phyloP scores from a whole-genome alignment of 805 yeast species.

The Clavispora santaluciae region DNA sequence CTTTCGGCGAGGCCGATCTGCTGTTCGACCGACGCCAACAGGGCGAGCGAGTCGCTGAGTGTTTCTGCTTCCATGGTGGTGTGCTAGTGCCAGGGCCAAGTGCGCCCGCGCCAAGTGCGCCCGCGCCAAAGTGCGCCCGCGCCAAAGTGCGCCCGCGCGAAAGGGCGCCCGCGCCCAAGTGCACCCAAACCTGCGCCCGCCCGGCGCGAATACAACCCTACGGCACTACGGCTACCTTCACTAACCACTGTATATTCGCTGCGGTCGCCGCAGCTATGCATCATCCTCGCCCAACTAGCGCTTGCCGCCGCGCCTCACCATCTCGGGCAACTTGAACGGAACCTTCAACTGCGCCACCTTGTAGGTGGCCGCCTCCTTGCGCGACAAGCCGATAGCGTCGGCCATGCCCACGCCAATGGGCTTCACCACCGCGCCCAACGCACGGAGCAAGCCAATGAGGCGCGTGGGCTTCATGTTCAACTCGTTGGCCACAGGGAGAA shows the following conservation, averaged over 20 bases:
- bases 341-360: conserved; percentile 81
- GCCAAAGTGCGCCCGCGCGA: no score
- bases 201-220: no score
- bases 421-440: conserved; percentile 78
- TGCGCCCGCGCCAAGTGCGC: no score
- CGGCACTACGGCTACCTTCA: no score
- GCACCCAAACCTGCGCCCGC: no score
- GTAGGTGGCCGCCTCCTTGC: conserved; percentile 53
- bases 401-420: conserved; percentile 70
- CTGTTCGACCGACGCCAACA: conserved; percentile 53
- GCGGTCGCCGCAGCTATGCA: conserved; percentile 1
- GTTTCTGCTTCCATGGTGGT: conserved; percentile 5
- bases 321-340: conserved; percentile 85
- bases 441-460: conserved; percentile 62
- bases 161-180: no score
- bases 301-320: conserved; percentile 60
- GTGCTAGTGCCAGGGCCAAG: no score
- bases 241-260: background rate
- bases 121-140: no score
- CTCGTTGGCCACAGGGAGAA: conserved; percentile 81
- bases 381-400: conserved; percentile 65
- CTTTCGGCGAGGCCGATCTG: conserved; percentile 57
- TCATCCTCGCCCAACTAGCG: conserved; percentile 1
- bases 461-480: conserved; percentile 74
- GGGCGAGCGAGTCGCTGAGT: conserved; percentile 30